Percentiles rank a stretch among this genome's conserved stretches.
Evolutionary conservation across 202 grass and related monocot species (phyloP).

Genomic region (Zoysia matrella): DNA sequence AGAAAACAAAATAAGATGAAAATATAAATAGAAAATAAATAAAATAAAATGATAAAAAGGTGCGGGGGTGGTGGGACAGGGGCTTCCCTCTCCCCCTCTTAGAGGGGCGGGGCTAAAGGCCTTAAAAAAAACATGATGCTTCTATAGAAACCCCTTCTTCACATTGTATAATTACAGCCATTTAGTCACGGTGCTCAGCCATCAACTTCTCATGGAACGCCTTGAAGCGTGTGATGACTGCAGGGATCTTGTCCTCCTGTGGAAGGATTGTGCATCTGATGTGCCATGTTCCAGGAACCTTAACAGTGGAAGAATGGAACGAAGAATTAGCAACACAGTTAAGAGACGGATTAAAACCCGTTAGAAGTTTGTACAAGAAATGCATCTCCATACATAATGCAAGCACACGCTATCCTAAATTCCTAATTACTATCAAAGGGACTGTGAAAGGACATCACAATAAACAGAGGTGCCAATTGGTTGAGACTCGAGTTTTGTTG

Average conservation of each 20-base stretch:
- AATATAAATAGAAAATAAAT: too few species aligned
- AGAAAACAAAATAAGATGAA: too few species aligned
- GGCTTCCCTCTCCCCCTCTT: too few species aligned
- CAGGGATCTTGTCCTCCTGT: slow-evolving; percentile 95
- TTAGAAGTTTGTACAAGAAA: not conserved
- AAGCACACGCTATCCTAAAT: not conserved
- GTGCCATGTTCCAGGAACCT: slow-evolving; percentile 42
- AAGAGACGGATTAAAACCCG: not conserved
- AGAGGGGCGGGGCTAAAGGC: too few species aligned
- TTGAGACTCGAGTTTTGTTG: too few species aligned
- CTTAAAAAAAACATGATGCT: too few species aligned
- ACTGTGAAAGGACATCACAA: not conserved
- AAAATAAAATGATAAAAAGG: too few species aligned
- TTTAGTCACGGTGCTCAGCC: slow-evolving; percentile 59
- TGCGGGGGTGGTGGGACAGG: too few species aligned
- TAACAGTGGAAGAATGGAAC: not conserved
- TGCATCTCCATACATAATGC: not conserved
- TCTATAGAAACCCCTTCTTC: slow-evolving; percentile 17
- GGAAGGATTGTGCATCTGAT: slow-evolving; percentile 96
- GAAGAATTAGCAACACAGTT: slow-evolving; percentile 1
- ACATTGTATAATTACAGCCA: not conserved
- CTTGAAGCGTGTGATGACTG: slow-evolving; percentile 70
- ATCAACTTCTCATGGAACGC: slow-evolving; percentile 87
- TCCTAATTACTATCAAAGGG: not conserved
- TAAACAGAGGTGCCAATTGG: too few species aligned